These are phyloP conservation scores for Rhizophagus sp. DNA, from an alignment of 192 early-diverging fungal genomes.

Conservation along the genomic window DNA sequence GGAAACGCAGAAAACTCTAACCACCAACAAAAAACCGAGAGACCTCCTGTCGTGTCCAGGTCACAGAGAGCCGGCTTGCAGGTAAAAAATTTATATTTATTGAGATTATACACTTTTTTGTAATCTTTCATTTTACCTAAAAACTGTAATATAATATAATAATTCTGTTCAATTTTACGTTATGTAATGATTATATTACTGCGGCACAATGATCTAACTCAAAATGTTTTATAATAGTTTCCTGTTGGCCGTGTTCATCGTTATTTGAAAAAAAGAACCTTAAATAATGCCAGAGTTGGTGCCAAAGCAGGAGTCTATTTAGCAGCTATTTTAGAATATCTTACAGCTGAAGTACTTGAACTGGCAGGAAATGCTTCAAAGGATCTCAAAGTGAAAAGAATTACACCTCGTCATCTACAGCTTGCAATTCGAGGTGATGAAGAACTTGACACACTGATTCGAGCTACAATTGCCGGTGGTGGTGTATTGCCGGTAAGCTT, in stretches of 20 bases:
- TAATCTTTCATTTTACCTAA: too few species aligned
- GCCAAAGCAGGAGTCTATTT: conserved; percentile 91
- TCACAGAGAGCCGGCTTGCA: conserved; percentile 63
- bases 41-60: conserved; percentile 54
- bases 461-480: conserved; percentile 89
- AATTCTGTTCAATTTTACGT: not conserved
- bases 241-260: conserved; percentile 94
- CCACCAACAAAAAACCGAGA: conserved; percentile 34
- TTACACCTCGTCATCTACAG: conserved; percentile 88
- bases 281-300: conserved; percentile 81
- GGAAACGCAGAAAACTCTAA: conserved; percentile 3
- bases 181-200: not conserved
- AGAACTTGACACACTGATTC: conserved; percentile 85
- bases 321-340: conserved; percentile 90
- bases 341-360: conserved; percentile 91
- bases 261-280: conserved; percentile 81
- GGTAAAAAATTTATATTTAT: conserved; percentile 36
- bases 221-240: conserved; percentile 55
- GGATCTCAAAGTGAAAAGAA: conserved; percentile 88
- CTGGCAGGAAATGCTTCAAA: conserved; percentile 91
- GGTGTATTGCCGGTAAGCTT: conserved; percentile 68
- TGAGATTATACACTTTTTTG: not conserved
- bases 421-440: conserved; percentile 92
- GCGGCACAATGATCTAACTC: not conserved
- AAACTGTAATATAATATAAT: too few species aligned